Conservation (phyloP, 768 basidiomycete genomes). For the Lactarius hengduanensis region DNA sequence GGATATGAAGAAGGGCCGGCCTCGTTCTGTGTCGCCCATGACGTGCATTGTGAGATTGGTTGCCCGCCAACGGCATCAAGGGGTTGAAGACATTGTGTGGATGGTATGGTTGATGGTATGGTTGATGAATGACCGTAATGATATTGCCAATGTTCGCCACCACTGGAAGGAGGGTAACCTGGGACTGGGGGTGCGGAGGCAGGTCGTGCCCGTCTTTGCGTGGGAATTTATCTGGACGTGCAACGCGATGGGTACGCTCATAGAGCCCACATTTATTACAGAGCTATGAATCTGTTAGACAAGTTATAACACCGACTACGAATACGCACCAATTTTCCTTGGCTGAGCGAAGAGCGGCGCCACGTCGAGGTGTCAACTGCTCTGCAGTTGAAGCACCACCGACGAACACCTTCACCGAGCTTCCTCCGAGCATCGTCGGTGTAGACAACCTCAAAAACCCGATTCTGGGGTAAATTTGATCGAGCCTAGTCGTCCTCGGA, state of each 20-base stretch:
- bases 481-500: neutral
- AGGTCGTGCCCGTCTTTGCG: slow-evolving; percentile 7
- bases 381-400: slow-evolving; percentile 79
- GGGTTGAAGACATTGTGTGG: neutral
- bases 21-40: neutral
- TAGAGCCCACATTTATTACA: slow-evolving; percentile 72
- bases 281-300: slow-evolving; percentile 7
- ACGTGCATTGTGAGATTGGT: neutral
- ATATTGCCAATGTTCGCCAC: neutral
- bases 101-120: neutral
- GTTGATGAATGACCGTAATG: neutral
- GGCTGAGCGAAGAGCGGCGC: slow-evolving; percentile 69
- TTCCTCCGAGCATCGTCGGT: slow-evolving; percentile 81
- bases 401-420: slow-evolving; percentile 66
- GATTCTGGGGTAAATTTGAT: neutral
- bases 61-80: neutral
- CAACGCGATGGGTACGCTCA: slow-evolving; percentile 73
- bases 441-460: slow-evolving; percentile 30
- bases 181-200: neutral
- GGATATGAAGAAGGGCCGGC: neutral
- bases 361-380: slow-evolving; percentile 81
- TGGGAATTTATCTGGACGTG: slow-evolving; percentile 45
- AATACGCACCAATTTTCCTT: slow-evolving; percentile 64
- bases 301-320: neutral
- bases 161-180: too few relatives aligned